Base-by-base conservation (phyloP, 1,284 basidiomycete species). In the Xanthoconium separans region DNA sequence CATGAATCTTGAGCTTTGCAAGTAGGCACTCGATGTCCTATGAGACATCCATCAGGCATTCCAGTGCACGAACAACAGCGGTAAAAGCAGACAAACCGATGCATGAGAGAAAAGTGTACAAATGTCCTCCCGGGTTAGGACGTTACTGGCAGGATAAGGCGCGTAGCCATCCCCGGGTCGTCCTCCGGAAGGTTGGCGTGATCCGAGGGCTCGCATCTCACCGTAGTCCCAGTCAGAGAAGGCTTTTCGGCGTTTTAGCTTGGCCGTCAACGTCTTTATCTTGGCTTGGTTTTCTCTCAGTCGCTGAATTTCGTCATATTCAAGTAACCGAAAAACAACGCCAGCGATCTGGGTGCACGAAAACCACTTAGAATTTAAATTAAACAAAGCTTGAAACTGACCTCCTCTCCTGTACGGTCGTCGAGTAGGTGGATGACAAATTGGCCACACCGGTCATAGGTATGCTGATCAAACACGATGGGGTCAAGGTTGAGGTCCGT, bases 21-120 rank as follows among this genome's bases (percentile, higher is more conserved):
- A 59, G 49, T 0, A 60, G 0, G 3, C 47, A 47, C 20, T 60
- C 50, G 2, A 60, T 45, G 15, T 54, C 47, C 54, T 60, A 3
- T 44, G 13, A 1, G 10, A 37, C 2, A 34, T 1, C 33, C 2
- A 2, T 34, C 33, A 34, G 33, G 33, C 33, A 34, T 34, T 34
- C 33, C 3, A 1, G 33, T 2, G 4, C 33, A 34, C 1, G 4
- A 34, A 34, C 2, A 13, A 34, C 33, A 16, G n/a, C n/a, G n/a
- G 33, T 34, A 34, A 34, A 34, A 34, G 33, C 27, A 22, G 18
- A 34, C 44, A 8, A 6, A 45, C 44, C 4, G 15, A 34, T 15
- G 31, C 20, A 45, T 45, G n/a, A 3, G 7, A 6, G 9, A 45
- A 45, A 16, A 45, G 44, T 0, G 20, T 34, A 3, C 10, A 4